These are phyloP conservation scores for Fraxinus dipetala DNA, from an alignment of 305 asterid species.

Conservation along the genomic window DNA sequence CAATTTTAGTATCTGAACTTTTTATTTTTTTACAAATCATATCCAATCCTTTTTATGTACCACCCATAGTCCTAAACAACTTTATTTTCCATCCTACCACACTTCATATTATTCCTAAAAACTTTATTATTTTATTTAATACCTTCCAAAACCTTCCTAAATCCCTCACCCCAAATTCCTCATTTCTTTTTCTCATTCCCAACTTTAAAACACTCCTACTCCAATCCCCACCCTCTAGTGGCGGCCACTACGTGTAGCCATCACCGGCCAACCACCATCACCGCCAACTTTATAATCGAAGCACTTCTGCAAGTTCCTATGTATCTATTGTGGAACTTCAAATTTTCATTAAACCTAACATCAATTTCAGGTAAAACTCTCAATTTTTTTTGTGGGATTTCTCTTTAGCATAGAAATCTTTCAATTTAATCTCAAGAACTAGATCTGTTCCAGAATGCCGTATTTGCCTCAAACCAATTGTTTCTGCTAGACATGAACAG, in stretches of 20 bases:
- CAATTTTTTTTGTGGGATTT: neutral
- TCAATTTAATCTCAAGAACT: neutral
- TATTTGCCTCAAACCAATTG: neutral
- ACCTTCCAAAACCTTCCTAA: neutral
- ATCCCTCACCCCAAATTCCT: neutral
- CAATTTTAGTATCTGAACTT: neutral
- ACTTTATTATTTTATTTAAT: neutral
- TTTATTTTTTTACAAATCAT: neutral
- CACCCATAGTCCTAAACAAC: neutral
- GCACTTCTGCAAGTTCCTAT: neutral
- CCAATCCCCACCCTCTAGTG: neutral
- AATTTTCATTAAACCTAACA: neutral
- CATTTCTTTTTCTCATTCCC: neutral
- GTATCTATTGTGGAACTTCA: neutral
- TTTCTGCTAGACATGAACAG: neutral
- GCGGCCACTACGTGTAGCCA: neutral
- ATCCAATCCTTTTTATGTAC: neutral
- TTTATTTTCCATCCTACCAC: neutral
- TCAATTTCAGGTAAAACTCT: neutral
- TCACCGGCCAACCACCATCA: neutral
- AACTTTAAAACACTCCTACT: neutral
- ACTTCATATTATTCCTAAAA: neutral
- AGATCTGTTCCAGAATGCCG: neutral
- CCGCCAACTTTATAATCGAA: neutral
- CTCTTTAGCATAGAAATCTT: neutral